Base-by-base conservation (phyloP, 306 rosid genomes). In the Dalbergia oliveri region DNA sequence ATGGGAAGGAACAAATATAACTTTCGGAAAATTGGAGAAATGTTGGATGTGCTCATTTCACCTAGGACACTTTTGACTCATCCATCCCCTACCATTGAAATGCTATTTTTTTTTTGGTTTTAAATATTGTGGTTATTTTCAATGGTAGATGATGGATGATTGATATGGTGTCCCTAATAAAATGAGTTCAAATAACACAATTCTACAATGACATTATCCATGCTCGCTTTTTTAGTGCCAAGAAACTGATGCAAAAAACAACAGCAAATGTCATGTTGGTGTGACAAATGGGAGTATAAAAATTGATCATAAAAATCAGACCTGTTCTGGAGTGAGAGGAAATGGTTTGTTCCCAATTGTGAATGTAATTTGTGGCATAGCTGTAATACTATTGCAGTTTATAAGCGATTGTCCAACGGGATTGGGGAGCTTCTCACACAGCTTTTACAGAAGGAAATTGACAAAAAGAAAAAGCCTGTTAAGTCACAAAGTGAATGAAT, bases 341-440 rank as follows among this genome's bases (percentile, higher is more conserved):
- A 89, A 91, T 71, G 88, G 47, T 56, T 73, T 88, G 87, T 89
- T 86, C 70, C 86, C 92, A 67, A 91, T 86, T 0, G 53, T 85
- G 78, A 91, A 91, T 54, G 88, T 79, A 54, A 91, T 59, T 73
- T 72, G 66, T 18, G 97, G 94, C 91, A 89, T 78, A 50, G 66
- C 41, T 16, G 80, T 86, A 65, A 89, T 64, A 35, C 23, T 61
- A 63, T 85, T 78, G 47, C 94, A 91, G 87, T 89, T 19, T 78
- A 91, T 84, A 65, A 89, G 88, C 39, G 97, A 85, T 63, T 80
- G 89, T 77, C 88, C 87, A 35, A 84, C 44, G 0, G 94, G 97
- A 85, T 89, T 87, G 3, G 97, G 97, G 56, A 91, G 90, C 89
- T 67, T 89, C 87, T 89, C 91, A 39, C 97, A 91, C 79, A 91